A percentile compares a stretch with the other conserved stretches of the same genome.
Evolutionary conservation across 2,329 filamentous ascomycete species (phyloP).

Genomic region (Cadophora malorum): DNA sequence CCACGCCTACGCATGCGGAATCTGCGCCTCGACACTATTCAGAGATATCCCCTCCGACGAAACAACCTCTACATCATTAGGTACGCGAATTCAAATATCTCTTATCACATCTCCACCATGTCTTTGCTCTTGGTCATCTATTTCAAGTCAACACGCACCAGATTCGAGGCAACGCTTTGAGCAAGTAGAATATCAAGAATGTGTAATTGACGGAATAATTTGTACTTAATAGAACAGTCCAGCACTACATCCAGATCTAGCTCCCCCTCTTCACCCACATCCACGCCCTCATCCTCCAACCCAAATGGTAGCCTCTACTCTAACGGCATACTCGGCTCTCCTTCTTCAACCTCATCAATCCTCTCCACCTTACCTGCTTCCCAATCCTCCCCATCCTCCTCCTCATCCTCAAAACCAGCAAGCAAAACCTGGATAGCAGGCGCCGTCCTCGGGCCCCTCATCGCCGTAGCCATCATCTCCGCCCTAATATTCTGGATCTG

Average conservation of each 20-base stretch:
- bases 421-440: constrained; percentile 12
- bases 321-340: background rate
- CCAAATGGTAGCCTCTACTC: background rate
- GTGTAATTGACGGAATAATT: too few relatives aligned
- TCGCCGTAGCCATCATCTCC: background rate
- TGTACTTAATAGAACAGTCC: too few relatives aligned
- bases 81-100: too few relatives aligned
- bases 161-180: too few relatives aligned
- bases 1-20: constrained; percentile 6
- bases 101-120: too few relatives aligned
- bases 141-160: too few relatives aligned
- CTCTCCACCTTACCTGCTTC: background rate
- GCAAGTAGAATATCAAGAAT: too few relatives aligned
- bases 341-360: background rate
- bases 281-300: background rate
- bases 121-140: too few relatives aligned
- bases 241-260: background rate
- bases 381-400: background rate
- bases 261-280: too few relatives aligned
- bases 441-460: background rate
- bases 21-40: background rate
- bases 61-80: background rate
- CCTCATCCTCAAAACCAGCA: background rate
- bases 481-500: background rate
- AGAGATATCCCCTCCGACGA: background rate